Conservation (phyloP, 2,329 filamentous ascomycete genomes). For the Trichophyton benhamiae region DNA sequence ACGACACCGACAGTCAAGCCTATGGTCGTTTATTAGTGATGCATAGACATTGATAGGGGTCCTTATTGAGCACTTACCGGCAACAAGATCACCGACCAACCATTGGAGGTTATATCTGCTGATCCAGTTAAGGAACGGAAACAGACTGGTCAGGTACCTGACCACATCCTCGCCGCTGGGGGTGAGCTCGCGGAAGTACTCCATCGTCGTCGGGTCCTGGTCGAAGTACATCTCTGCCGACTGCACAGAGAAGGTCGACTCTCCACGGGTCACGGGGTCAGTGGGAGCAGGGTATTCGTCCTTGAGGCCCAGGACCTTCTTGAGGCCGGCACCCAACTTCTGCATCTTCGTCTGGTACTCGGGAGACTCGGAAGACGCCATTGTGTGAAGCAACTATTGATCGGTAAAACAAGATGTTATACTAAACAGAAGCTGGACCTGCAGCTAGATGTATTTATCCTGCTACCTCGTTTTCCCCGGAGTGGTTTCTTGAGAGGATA, state of each 20-base stretch:
- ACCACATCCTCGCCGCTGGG: constrained; percentile 46
- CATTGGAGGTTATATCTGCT: constrained; percentile 77
- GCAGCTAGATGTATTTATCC: not conserved
- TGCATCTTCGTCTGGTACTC: constrained; percentile 28
- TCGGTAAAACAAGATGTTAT: not conserved
- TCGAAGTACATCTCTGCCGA: constrained; percentile 73
- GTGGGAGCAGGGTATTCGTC: constrained; percentile 47
- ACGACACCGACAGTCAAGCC: constrained; percentile 62
- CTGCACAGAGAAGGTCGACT: constrained; percentile 63
- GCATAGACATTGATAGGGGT: constrained; percentile 8
- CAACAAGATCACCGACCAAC: constrained; percentile 78
- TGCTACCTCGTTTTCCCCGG: not conserved
- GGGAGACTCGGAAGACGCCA: constrained; percentile 25
- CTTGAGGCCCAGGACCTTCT: constrained; percentile 73
- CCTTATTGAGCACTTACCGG: constrained; percentile 46
- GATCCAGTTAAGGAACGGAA: constrained; percentile 89
- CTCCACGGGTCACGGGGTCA: constrained; percentile 59
- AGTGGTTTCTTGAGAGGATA: not conserved
- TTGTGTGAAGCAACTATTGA: constrained; percentile 9
- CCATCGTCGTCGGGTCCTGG: constrained; percentile 58
- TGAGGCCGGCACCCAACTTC: constrained; percentile 57
- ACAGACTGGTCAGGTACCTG: constrained; percentile 57
- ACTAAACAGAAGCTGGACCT: not conserved
- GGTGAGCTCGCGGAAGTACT: constrained; percentile 55
- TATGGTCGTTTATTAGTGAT: constrained; percentile 18